A percentile compares a stretch with the other conserved stretches of the same genome.
phyloP scores from a whole-genome alignment of 495 filamentous ascomycete species.

The Aspergillus egyptiacus region DNA sequence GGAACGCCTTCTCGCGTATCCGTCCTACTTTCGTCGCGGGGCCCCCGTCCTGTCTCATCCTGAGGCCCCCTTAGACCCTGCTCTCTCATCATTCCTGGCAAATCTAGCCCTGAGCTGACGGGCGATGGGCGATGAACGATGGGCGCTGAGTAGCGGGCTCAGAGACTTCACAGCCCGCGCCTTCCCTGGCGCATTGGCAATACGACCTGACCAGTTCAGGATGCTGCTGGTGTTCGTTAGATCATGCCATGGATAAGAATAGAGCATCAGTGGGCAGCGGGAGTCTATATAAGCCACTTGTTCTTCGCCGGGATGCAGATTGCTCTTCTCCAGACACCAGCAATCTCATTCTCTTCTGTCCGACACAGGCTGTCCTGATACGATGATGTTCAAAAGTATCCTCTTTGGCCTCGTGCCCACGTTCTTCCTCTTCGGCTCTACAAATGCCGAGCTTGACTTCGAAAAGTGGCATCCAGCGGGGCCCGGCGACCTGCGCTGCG shows the following conservation, averaged over 20 bases:
- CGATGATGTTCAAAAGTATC: not conserved
- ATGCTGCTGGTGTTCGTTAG: not conserved
- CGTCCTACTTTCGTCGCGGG: constrained; percentile 1
- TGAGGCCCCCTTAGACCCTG: not conserved
- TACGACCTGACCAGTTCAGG: not conserved
- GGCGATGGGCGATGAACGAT: not conserved
- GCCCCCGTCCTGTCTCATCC: not conserved
- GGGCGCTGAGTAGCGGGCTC: not conserved
- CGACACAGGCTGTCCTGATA: not conserved
- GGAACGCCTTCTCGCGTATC: not conserved
- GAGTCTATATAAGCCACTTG: not conserved
- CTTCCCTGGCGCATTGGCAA: not conserved
- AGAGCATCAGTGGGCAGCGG: not conserved
- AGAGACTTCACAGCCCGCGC: not conserved
- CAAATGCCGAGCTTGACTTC: not conserved
- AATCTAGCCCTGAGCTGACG: not conserved
- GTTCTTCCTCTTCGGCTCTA: not conserved
- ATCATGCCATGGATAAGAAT: not conserved
- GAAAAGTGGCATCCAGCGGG: not conserved
- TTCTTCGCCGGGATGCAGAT: not conserved
- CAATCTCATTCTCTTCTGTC: not conserved
- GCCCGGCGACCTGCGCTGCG: not conserved
- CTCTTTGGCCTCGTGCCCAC: not conserved
- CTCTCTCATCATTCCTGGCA: not conserved
- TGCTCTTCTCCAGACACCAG: not conserved